Evolutionary conservation across 2,329 filamentous ascomycete genomes (phyloP).

Genomic region (Cryphonectria naterciae): DNA sequence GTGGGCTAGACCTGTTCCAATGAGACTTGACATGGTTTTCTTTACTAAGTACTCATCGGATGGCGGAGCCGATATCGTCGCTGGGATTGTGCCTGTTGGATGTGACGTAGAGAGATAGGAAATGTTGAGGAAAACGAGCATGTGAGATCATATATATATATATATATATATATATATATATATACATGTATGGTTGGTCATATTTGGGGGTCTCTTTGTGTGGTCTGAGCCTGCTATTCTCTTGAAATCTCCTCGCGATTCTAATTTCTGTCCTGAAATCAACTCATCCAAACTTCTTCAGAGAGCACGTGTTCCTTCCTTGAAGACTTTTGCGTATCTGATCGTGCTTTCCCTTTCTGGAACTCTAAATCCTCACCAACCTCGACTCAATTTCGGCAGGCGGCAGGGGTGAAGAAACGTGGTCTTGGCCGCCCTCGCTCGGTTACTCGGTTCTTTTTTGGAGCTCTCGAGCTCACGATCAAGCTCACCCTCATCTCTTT

Average conservation of each 20-base stretch:
- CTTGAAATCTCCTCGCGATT: background rate
- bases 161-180: too few species aligned
- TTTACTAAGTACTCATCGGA: background rate
- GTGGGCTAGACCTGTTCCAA: slow-evolving; percentile 18
- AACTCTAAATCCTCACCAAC: background rate
- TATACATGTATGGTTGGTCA: background rate
- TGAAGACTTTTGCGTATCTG: background rate
- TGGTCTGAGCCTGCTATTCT: background rate
- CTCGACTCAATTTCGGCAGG: background rate
- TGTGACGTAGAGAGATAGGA: slow-evolving; percentile 23
- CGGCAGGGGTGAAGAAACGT: background rate
- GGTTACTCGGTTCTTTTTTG: background rate
- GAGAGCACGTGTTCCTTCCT: background rate
- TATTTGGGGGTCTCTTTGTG: background rate
- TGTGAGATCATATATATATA: slow-evolving; percentile 16
- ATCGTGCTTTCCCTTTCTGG: slow-evolving; percentile 11
- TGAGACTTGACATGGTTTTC: slow-evolving; percentile 1
- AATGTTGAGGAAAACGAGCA: slow-evolving; percentile 14
- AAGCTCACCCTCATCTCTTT: background rate
- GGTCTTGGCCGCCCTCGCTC: background rate
- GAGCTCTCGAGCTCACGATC: background rate
- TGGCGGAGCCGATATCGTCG: slow-evolving; percentile 25
- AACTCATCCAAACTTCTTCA: background rate
- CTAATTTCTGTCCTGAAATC: background rate
- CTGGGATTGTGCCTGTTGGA: slow-evolving; percentile 6